These are phyloP conservation scores for Gossypium longicalyx DNA, from an alignment of 345 rosid genomes.

Conservation along the genomic window DNA sequence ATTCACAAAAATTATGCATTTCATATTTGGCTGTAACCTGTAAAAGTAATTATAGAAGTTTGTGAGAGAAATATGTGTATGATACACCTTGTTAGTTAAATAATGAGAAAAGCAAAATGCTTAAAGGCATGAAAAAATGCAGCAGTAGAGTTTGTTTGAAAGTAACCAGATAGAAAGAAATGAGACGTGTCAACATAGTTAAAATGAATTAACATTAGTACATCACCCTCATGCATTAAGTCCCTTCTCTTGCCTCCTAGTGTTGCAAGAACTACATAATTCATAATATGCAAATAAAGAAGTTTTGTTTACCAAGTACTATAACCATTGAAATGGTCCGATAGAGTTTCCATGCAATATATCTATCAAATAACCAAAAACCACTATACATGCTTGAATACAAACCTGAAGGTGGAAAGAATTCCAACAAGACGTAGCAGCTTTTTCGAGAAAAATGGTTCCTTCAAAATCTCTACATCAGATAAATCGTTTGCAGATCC, in stretches of 20 bases:
- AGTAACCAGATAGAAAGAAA: background rate
- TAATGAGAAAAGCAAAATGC: background rate
- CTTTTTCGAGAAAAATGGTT: conserved; percentile 84
- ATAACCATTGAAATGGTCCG: background rate
- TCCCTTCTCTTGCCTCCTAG: background rate
- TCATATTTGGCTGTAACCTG: conserved; percentile 78
- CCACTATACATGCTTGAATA: conserved; percentile 15
- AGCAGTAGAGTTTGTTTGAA: background rate
- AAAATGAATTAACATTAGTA: background rate
- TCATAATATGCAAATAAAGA: background rate
- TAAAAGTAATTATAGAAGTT: conserved; percentile 22
- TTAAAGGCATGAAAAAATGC: background rate
- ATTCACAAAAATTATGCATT: conserved; percentile 86
- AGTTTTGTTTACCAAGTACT: background rate
- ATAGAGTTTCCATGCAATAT: background rate
- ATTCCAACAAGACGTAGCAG: conserved; percentile 62
- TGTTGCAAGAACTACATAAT: background rate
- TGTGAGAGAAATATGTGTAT: conserved; percentile 14
- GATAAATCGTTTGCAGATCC: conserved; percentile 43
- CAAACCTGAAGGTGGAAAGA: conserved; percentile 85
- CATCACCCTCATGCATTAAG: background rate
- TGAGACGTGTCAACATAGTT: background rate
- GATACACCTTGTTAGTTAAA: background rate
- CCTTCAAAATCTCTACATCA: conserved; percentile 45
- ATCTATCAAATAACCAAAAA: conserved; percentile 3